Evolutionary conservation across 129 eudicot species (phyloP).

Genomic region (Pulicaria dysenterica): DNA sequence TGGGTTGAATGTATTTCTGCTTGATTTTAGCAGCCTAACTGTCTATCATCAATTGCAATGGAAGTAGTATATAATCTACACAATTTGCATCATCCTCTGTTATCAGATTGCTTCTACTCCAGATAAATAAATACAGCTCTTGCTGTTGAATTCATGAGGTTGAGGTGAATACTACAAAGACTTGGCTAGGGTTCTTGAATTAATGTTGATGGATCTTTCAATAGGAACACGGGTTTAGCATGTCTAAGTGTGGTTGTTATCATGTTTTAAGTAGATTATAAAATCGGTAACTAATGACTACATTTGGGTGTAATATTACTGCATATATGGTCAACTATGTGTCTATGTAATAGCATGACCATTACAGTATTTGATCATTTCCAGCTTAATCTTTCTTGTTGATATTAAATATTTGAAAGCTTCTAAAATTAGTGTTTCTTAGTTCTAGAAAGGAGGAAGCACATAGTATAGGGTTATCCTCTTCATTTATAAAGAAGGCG

Average conservation of each 20-base stretch:
- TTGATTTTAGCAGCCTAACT: neutral
- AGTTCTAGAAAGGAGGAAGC: too few relatives aligned
- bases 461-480: too few relatives aligned
- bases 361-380: too few relatives aligned
- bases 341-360: too few relatives aligned
- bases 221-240: neutral
- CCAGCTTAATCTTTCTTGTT: too few relatives aligned
- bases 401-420: too few relatives aligned
- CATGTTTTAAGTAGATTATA: neutral
- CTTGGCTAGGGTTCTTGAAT: neutral
- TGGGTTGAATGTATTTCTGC: neutral
- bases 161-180: neutral
- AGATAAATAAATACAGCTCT: neutral
- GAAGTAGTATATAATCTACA: neutral
- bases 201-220: neutral
- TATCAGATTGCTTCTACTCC: neutral
- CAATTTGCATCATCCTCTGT: neutral
- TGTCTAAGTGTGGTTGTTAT: neutral
- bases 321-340: too few relatives aligned
- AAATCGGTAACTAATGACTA: neutral
- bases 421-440: too few relatives aligned
- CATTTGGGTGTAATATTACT: too few relatives aligned
- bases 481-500: too few relatives aligned
- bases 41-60: constrained; percentile 6
- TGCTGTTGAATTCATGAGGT: neutral